Conservation (phyloP, 352 stramenopile genomes). For the Aphanomyces euteiches region DNA sequence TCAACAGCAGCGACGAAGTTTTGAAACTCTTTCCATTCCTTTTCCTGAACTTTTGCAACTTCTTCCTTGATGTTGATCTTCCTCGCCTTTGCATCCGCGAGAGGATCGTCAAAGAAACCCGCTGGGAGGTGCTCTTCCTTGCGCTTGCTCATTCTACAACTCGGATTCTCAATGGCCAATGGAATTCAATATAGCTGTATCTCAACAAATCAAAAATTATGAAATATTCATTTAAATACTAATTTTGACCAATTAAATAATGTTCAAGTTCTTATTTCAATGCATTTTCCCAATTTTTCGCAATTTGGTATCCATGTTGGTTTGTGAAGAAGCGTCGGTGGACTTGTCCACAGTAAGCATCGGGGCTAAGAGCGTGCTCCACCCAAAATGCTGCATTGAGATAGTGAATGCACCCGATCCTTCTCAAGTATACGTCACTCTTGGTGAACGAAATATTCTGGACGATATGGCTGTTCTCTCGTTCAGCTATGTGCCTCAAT, state of each 20-base stretch:
- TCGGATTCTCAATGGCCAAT: too few relatives aligned
- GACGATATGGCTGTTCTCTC: constrained; percentile 57
- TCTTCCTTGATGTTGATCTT: constrained; percentile 49
- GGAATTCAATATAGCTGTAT: too few relatives aligned
- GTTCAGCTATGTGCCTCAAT: constrained; percentile 28
- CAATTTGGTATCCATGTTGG: constrained; percentile 27
- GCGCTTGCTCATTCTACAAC: constrained; percentile 19
- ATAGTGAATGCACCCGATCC: constrained; percentile 33
- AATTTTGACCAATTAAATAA: constrained; percentile 9
- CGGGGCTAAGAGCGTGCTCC: constrained; percentile 44
- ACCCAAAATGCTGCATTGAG: constrained; percentile 41
- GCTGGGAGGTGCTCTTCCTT: constrained; percentile 35
- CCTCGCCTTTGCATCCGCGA: constrained; percentile 49
- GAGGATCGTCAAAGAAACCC: constrained; percentile 51
- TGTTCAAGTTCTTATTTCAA: constrained; percentile 19
- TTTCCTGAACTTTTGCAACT: constrained; percentile 40
- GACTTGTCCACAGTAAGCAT: constrained; percentile 39
- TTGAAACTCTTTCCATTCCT: constrained; percentile 62
- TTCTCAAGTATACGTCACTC: constrained; percentile 34
- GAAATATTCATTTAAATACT: not conserved
- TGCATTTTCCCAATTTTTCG: not conserved
- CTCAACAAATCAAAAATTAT: not conserved
- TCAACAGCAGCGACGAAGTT: constrained; percentile 58
- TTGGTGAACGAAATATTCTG: constrained; percentile 70
- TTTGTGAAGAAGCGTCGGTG: constrained; percentile 53